These are phyloP conservation scores for Fulvia fulva DNA, from an alignment of 2,329 filamentous ascomycete genomes.

Conservation along the genomic window DNA sequence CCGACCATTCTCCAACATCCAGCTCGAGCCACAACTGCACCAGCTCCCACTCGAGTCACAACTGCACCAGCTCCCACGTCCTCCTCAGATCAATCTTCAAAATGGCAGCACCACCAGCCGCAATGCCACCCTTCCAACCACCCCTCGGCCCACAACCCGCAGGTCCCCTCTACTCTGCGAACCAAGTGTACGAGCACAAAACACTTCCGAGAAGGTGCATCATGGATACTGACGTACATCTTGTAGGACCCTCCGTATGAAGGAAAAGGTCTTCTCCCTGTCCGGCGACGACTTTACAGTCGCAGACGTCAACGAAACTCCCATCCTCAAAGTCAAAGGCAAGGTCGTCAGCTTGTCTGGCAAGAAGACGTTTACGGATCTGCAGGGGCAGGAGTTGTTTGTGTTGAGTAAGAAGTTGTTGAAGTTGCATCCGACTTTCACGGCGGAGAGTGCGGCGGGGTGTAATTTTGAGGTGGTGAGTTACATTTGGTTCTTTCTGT, in stretches of 20 bases:
- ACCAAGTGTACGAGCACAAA: constrained; percentile 43
- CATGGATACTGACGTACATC: too few species aligned
- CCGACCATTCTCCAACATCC: not conserved
- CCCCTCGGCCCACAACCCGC: constrained; percentile 30
- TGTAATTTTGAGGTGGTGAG: constrained; percentile 23
- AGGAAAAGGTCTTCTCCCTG: constrained; percentile 59
- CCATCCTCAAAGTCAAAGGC: constrained; percentile 56
- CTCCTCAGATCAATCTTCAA: too few species aligned
- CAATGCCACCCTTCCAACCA: constrained; percentile 23
- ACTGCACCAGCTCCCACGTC: not conserved
- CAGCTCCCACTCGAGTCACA: not conserved
- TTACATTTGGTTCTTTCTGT: not conserved
- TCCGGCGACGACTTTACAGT: constrained; percentile 64
- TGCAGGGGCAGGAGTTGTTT: constrained; percentile 53
- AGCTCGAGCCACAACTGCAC: not conserved
- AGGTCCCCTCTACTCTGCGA: constrained; percentile 25
- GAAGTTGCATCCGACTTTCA: constrained; percentile 52
- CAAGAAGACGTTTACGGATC: constrained; percentile 55
- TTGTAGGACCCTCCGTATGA: constrained; percentile 38
- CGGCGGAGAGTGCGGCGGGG: constrained; percentile 37
- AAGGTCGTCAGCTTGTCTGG: constrained; percentile 51
- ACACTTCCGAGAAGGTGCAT: too few species aligned
- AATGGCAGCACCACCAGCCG: not conserved
- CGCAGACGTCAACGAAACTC: constrained; percentile 51
- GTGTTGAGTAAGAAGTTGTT: constrained; percentile 53